Percentiles rank a stretch among this genome's conserved stretches.
These are phyloP conservation scores for Mrakia gelida DNA, from an alignment of 768 basidiomycete genomes.

Conservation along the genomic window DNA sequence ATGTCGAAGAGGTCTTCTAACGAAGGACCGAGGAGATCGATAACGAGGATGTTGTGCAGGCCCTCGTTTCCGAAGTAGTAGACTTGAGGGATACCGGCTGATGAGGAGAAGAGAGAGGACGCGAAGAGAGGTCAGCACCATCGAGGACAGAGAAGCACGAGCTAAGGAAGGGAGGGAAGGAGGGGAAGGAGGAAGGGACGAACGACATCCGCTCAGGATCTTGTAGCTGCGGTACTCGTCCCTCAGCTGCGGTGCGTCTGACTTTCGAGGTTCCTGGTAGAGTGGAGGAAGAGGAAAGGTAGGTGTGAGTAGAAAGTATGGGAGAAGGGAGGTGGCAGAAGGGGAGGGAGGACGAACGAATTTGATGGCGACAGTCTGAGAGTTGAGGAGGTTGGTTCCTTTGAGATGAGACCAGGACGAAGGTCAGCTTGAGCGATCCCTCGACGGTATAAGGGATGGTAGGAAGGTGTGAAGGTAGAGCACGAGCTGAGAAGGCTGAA, in stretches of 20 bases:
- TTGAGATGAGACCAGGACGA: constrained; percentile 9
- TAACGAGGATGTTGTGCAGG: constrained; percentile 95
- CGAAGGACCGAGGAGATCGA: constrained; percentile 93
- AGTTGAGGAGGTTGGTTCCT: constrained; percentile 98
- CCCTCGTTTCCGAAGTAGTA: constrained; percentile 99
- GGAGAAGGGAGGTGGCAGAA: constrained; percentile 10
- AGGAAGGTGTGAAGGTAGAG: neutral
- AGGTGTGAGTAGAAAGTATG: neutral
- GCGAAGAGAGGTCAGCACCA: neutral
- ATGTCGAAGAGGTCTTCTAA: constrained; percentile 98
- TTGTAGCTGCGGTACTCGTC: constrained; percentile 99
- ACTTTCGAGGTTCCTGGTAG: constrained; percentile 64
- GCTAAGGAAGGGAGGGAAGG: constrained; percentile 42
- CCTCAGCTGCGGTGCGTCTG: constrained; percentile 93
- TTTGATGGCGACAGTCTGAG: constrained; percentile 98
- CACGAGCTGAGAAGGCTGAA: neutral
- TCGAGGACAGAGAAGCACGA: constrained; percentile 20
- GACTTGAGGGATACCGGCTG: constrained; percentile 96
- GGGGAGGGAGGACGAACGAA: constrained; percentile 65
- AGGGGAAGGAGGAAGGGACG: constrained; percentile 45
- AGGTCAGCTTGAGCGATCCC: neutral
- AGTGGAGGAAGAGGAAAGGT: neutral
- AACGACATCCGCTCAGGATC: constrained; percentile 85
- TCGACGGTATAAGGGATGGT: no score
- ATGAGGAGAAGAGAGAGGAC: neutral